phyloP scores from a whole-genome alignment of 371 early-diverging fungal species.

The Syncephalastrum contaminatum region DNA sequence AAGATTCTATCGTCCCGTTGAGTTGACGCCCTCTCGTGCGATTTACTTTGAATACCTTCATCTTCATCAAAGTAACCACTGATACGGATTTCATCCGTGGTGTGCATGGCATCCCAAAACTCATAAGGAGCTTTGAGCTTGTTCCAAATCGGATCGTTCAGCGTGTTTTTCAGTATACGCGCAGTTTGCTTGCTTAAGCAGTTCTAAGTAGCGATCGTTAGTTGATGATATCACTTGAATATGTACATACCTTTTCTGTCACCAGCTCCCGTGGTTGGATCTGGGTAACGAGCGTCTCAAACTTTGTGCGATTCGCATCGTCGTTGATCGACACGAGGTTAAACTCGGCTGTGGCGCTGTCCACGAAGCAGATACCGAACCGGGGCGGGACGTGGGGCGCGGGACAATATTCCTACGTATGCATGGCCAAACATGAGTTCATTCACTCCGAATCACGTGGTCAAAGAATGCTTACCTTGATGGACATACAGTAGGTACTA shows the following conservation, averaged over 20 bases:
- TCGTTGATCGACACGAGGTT: conserved; percentile 81
- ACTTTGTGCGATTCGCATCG: conserved; percentile 78
- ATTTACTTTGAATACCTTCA: conserved; percentile 9
- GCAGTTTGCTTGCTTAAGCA: conserved; percentile 61
- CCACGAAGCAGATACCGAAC: conserved; percentile 92
- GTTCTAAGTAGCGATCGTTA: conserved; percentile 34
- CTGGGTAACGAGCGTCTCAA: conserved; percentile 94
- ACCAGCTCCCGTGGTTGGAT: conserved; percentile 89
- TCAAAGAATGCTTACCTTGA: conserved; percentile 58
- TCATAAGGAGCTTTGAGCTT: conserved; percentile 71
- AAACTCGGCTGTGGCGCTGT: conserved; percentile 94
- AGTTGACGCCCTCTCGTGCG: background rate
- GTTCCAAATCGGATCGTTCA: conserved; percentile 68
- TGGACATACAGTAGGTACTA: conserved; percentile 91
- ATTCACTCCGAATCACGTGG: background rate
- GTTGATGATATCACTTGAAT: background rate
- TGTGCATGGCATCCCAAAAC: conserved; percentile 79
- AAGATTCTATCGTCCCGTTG: conserved; percentile 14
- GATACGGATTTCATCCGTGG: conserved; percentile 67
- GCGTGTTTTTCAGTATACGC: conserved; percentile 71
- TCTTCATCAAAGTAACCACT: conserved; percentile 65
- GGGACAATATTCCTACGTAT: conserved; percentile 32
- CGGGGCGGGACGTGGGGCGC: conserved; percentile 34
- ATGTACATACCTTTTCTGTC: conserved; percentile 60
- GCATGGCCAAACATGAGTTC: conserved; percentile 7